phyloP scores from a whole-genome alignment of 1,284 basidiomycete genomes.

The Boletus subluridellus region DNA sequence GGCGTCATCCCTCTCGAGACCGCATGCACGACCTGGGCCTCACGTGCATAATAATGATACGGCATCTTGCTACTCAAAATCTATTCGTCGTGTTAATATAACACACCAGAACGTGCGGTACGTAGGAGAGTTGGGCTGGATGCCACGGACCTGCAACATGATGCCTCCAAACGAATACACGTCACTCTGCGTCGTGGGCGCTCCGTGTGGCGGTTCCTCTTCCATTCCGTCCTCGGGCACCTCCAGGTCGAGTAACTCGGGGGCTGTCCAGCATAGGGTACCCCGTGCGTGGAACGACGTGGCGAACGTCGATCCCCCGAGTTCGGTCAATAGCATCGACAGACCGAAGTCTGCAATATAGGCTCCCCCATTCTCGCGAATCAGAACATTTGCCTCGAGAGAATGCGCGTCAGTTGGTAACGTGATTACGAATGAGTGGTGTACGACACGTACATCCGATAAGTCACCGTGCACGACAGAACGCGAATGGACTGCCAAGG shows the following conservation, averaged over 20 bases:
- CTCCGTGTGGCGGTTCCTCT: neutral
- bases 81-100: neutral
- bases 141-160: slow-evolving; percentile 18
- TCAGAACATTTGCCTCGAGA: slow-evolving; percentile 19
- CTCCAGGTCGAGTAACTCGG: neutral
- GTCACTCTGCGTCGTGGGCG: neutral
- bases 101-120: neutral
- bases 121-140: neutral
- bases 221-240: neutral
- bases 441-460: slow-evolving; percentile 22
- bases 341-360: slow-evolving; percentile 2
- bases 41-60: slow-evolving; percentile 15
- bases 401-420: neutral
- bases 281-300: slow-evolving; percentile 27
- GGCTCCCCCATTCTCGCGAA: slow-evolving; percentile 5
- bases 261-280: slow-evolving; percentile 10
- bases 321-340: neutral
- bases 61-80: slow-evolving; percentile 13
- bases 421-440: neutral
- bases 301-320: slow-evolving; percentile 3
- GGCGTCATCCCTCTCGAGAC: slow-evolving; percentile 14
- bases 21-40: slow-evolving; percentile 13
- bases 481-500: slow-evolving; percentile 19
- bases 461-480: slow-evolving; percentile 28
- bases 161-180: slow-evolving; percentile 24